Conservation (phyloP, 2,329 filamentous ascomycete genomes). For the Talaromyces sp. region DNA sequence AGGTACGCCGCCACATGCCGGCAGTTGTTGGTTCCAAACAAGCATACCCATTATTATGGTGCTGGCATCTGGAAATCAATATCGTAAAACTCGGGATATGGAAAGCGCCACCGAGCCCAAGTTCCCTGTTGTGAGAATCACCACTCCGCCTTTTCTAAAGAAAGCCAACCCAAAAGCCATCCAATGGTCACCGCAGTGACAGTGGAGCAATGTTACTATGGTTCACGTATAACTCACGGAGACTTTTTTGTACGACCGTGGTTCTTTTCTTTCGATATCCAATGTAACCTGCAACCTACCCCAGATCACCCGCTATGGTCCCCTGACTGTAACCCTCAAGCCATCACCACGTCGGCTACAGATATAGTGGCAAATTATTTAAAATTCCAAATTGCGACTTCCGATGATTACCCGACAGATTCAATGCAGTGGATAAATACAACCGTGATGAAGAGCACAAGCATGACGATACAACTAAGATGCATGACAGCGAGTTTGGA, state of each 20-base stretch:
- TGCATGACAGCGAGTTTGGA: neutral
- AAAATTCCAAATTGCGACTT: neutral
- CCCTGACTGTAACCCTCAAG: neutral
- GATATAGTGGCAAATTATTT: neutral
- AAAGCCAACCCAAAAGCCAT: neutral
- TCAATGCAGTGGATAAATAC: neutral
- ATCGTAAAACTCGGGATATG: neutral
- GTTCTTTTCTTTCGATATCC: neutral
- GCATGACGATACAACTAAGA: neutral
- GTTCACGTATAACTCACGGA: neutral
- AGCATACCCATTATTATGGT: neutral
- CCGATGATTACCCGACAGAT: neutral
- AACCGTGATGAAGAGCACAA: neutral
- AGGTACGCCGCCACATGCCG: neutral
- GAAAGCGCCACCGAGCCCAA: neutral
- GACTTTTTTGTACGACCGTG: neutral
- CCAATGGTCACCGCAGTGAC: neutral
- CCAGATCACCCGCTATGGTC: neutral
- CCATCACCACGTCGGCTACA: neutral
- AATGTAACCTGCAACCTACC: neutral
- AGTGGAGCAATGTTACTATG: neutral
- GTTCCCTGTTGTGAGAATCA: neutral
- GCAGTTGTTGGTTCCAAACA: neutral
- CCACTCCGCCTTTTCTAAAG: neutral
- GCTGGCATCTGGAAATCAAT: neutral